Percentiles rank a stretch among this genome's conserved stretches.
These are phyloP conservation scores for Rhododendron griersonianum DNA, from an alignment of 148 eudicot species.

Conservation along the genomic window DNA sequence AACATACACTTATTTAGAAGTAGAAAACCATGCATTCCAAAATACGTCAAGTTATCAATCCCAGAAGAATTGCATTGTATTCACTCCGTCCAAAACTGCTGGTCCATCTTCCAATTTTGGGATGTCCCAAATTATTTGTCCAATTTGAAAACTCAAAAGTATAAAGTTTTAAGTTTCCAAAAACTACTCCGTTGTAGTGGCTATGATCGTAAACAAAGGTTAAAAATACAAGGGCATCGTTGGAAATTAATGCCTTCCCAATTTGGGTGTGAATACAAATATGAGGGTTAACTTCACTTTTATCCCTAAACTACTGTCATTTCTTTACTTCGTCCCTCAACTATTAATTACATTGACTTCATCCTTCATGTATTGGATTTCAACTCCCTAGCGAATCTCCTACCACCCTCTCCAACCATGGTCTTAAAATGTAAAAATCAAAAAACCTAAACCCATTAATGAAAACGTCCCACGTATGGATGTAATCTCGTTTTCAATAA, in stretches of 20 bases:
- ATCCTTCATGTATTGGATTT: too few species aligned
- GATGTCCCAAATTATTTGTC: not conserved
- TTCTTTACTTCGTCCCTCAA: too few species aligned
- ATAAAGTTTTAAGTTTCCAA: not conserved
- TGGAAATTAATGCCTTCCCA: not conserved
- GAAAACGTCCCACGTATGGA: not conserved
- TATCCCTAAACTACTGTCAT: too few species aligned
- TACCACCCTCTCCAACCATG: not conserved
- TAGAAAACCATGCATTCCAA: not conserved
- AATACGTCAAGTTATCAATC: not conserved
- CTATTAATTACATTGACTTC: too few species aligned
- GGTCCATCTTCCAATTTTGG: not conserved
- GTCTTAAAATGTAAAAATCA: not conserved
- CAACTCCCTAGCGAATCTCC: not conserved
- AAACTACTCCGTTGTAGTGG: not conserved
- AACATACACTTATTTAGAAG: not conserved
- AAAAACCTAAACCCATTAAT: not conserved
- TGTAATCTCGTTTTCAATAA: not conserved
- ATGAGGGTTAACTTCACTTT: too few species aligned
- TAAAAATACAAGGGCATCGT: not conserved
- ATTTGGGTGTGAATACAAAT: too few species aligned
- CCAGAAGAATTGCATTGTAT: not conserved
- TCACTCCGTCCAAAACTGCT: not conserved
- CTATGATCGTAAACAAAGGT: not conserved
- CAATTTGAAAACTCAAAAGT: not conserved